Base-by-base conservation (phyloP, 2,329 filamentous ascomycete genomes). In the Reticulascus tulasneorum region DNA sequence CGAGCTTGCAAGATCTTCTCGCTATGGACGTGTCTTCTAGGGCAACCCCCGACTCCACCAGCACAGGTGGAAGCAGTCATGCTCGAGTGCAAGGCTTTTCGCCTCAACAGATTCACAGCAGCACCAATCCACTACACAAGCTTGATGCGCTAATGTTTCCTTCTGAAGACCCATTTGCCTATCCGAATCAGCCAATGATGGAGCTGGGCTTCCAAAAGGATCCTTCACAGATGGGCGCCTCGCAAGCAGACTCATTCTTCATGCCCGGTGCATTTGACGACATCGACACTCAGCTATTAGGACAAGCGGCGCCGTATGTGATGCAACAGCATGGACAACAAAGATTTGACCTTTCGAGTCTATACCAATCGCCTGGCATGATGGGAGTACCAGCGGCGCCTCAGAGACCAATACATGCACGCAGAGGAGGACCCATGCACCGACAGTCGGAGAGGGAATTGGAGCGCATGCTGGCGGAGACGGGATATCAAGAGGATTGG, bases 61-160 rank as follows among this genome's bases (percentile, higher is more conserved):
- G 64, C 48, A 59, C 63, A 2, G 61, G 59, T 4, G 57, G 58
- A 5, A 66, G 63, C 42, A 61, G 65, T 18, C 55, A 56, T 22
- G 49, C 44, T 5, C 49, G 54, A 11, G 37, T 44, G 3, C 50
- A 38, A 3, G 42, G 46, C 5, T 52, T 57, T 37, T 47, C 51
- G 17, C 48, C 49, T 20, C 38, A 56, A 50, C 42, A 54, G 44
- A 33, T 47, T 46, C 44, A 47, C 38, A 53, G 52, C 35, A 55
- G 50, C 21, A 54, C 60, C 29, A 75, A 66, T 48, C 63, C 66
- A 5, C 65, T 89, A 12, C 76, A 84, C 46, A 84, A 86, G 53
- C 71, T 90, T 7, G 82, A 82, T 40, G 78, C 81, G 4, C 78
- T 90, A 63, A 89, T 91, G 82, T 91, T 91, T 51, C 82, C 84